Evolutionary conservation across 2,329 filamentous ascomycete species (phyloP), one percentile per base, ranked within the genome.

Genomic region (Aspergillus pseudotamarii): DNA sequence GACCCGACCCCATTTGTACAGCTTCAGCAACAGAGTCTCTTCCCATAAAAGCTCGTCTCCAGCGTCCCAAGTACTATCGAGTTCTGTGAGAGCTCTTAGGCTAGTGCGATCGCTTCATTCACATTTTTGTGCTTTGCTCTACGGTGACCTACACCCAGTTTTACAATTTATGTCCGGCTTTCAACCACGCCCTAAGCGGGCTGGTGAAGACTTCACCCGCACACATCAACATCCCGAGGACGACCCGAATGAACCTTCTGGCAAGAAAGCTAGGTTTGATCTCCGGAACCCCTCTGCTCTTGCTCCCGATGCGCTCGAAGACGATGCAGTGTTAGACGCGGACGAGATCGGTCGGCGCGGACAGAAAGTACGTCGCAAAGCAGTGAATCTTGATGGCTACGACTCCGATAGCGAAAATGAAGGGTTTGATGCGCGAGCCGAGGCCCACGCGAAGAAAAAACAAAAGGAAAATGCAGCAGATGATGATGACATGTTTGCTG

Each of bases 361-460:
- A 1, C 85, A 87, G 36, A 86, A 88, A 46, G 92, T 93, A 0
- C 97, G 97, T 77, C 92, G 95, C 66, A 94, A 94, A 69, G 95
- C 94, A 0, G 92, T 99, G 60, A 97, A 98, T 73, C 88, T 99
- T 46, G 95, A 98, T 73, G 95, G 95, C 57, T 99, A 98, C 80
- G 94, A 98, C 70, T 95, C 91, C 11, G 95, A 99, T 78, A 88
- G 86, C 62, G 96, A 94, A 58, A 94, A 96, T 68, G 95, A 98
- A 74, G 93, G 91, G 51, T 96, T 97, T 76, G 87, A 95, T 69
- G 86, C 86, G 36, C 87, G 91, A 58, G 90, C 91, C 6, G 88
- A 89, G 63, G 85, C 85, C 61, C 86, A 86, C 66, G 79, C 80
- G 4, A 81, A 84, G 67, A 21, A 72, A 68, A 23, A 69, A 68